Evolutionary conservation across 371 early-diverging fungal genomes (phyloP), one percentile per base, ranked within the genome.

Genomic region (Blakeslea trispora): DNA sequence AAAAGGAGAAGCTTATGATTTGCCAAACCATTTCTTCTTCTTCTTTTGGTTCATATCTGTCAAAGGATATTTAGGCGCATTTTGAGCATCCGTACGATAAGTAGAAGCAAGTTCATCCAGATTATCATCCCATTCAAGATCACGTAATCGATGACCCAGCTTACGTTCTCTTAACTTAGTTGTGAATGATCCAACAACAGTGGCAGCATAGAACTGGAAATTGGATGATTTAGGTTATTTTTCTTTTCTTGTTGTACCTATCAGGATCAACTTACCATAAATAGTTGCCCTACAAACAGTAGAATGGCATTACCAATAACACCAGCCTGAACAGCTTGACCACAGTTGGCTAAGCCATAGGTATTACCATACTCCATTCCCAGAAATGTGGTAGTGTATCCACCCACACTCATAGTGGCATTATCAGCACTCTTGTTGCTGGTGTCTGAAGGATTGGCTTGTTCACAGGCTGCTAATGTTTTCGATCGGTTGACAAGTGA

Each of bases 41-140:
- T 69, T 63, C 23, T 66, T 50, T 13, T 54, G 46, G 14, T 65
- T 64, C 14, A 74, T 31, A 46, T 66, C 58, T n/a, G 56, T 55
- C 51, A 77, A 54, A 15, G 72, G 78, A 49, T 74, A 74, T 31
- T 67, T 65, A 18, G 75, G 72, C 34, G 75, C 78, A 50, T 61
- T 70, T n/a, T 48, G 51, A 13, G 69, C 68, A 62, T 77, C 78
- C 3, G 56, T 56, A 5, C 75, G 66, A 57, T 77, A 77, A 32
- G 65, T 59, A 2, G 71, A 58, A 0, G 72, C 67, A 18, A 77
- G 53, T 23, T 72, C 75, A 43, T 66, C 73, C 31, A 77, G 40
- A 34, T 70, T 74, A 39, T 72, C 73, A 47, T 74, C 75, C 78
- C 78, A 77, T 52, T 77, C 78, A 14, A 69, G 60, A 56, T 77